A percentile compares a stretch with the other conserved stretches of the same genome.
Evolutionary conservation across 345 rosid species (phyloP).

Genomic region (Mercurialis annua): DNA sequence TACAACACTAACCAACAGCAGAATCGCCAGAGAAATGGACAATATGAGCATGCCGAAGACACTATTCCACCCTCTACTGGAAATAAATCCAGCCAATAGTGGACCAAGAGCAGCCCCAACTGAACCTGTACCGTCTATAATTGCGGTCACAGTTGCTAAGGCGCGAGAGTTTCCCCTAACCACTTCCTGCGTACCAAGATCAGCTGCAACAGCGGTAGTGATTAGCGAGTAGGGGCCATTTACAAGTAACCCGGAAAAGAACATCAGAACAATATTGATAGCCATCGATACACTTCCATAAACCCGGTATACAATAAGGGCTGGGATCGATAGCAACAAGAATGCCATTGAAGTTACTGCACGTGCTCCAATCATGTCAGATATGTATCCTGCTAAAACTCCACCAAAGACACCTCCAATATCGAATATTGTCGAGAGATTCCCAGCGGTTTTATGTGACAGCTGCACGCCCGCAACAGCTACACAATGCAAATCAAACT

Average conservation of each 20-base stretch:
- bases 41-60: constrained; percentile 72
- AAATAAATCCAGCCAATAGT: constrained; percentile 76
- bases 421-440: constrained; percentile 76
- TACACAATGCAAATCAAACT: constrained; percentile 31
- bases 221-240: constrained; percentile 87
- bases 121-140: constrained; percentile 94
- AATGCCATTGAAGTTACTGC: constrained; percentile 69
- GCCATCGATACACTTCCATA: constrained; percentile 65
- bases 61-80: constrained; percentile 79
- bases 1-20: constrained; percentile 60
- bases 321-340: constrained; percentile 69
- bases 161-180: constrained; percentile 77
- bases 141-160: constrained; percentile 85
- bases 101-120: constrained; percentile 93
- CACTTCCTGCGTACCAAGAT: constrained; percentile 84
- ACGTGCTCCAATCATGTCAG: constrained; percentile 76
- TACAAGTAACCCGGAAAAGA: constrained; percentile 70
- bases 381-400: constrained; percentile 63
- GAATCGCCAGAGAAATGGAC: constrained; percentile 48
- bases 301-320: constrained; percentile 56
- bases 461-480: constrained; percentile 82
- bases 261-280: constrained; percentile 61
- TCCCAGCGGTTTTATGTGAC: constrained; percentile 80
- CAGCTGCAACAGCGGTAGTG: constrained; percentile 92
- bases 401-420: constrained; percentile 89